These are phyloP conservation scores for Priceomyces melissophilus DNA, from an alignment of 805 yeast species.

Conservation along the genomic window DNA sequence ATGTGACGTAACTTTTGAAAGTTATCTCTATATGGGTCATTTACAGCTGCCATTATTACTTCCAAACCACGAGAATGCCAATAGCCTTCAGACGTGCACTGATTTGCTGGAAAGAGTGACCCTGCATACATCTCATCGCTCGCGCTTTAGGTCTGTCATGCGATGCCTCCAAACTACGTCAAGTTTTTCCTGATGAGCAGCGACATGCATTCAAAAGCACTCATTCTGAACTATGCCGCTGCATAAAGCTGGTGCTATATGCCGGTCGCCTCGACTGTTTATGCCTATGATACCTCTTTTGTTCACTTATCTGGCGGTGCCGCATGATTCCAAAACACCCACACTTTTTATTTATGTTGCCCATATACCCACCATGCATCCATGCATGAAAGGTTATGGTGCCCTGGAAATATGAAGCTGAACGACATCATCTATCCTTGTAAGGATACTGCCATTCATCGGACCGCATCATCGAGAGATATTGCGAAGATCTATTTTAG, in stretches of 20 bases:
- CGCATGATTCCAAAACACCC: background rate
- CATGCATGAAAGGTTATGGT: constrained; percentile 1
- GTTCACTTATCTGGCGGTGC: background rate
- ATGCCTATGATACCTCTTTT: background rate
- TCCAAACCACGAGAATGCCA: no score
- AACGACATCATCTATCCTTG: constrained; percentile 5
- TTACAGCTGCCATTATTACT: no score
- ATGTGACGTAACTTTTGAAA: no score
- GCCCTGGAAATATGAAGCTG: constrained; percentile 1
- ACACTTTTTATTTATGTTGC: background rate
- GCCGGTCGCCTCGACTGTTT: background rate
- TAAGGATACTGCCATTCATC: constrained; percentile 5
- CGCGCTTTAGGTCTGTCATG: no score
- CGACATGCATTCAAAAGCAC: background rate
- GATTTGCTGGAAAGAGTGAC: no score
- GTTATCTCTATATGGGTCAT: no score
- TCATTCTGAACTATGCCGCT: background rate
- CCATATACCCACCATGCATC: background rate
- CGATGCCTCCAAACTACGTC: background rate
- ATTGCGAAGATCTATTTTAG: constrained; percentile 2
- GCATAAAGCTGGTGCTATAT: background rate
- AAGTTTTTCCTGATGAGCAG: constrained; percentile 1
- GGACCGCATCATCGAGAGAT: constrained; percentile 1
- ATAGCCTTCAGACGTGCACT: no score
- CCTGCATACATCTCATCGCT: no score